Evolutionary conservation across 805 yeast genomes (phyloP).

Genomic region (Ogataea saltuana): DNA sequence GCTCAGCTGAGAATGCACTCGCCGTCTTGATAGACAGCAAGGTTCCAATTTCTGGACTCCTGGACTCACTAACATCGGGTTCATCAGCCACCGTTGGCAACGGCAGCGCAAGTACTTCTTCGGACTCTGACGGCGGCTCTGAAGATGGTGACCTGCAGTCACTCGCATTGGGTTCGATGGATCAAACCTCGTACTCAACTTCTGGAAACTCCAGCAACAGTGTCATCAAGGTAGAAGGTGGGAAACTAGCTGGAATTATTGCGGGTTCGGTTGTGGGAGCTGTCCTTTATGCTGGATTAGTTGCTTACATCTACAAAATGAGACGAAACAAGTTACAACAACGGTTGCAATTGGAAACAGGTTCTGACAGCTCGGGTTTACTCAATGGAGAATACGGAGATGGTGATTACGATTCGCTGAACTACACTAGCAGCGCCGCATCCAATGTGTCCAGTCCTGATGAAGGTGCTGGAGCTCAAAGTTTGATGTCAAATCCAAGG

Average conservation of each 20-base stretch:
- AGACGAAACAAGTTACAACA: constrained; percentile 32
- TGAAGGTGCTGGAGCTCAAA: not conserved
- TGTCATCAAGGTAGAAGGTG: constrained; percentile 20
- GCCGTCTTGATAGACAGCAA: constrained; percentile 72
- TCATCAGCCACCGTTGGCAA: constrained; percentile 14
- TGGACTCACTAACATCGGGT: constrained; percentile 17
- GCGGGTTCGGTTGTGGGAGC: constrained; percentile 84
- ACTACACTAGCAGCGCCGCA: not conserved
- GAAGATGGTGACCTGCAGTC: constrained; percentile 9
- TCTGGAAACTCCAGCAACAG: constrained; percentile 14
- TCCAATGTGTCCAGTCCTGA: not conserved
- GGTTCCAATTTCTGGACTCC: constrained; percentile 56
- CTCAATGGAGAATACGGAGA: constrained; percentile 11
- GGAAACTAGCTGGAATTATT: constrained; percentile 70
- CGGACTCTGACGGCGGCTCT: constrained; percentile 5
- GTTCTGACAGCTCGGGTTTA: constrained; percentile 13
- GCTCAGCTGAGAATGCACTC: constrained; percentile 54
- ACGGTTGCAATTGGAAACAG: constrained; percentile 15
- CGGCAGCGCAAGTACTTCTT: constrained; percentile 13
- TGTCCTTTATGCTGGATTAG: constrained; percentile 57
- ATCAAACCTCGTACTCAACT: constrained; percentile 13
- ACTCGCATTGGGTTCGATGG: constrained; percentile 32
- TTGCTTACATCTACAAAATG: constrained; percentile 54
- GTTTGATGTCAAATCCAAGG: constrained; percentile 11
- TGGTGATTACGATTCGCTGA: constrained; percentile 3